Evolutionary conservation across 202 grass and related monocot species (phyloP).

Genomic region (Schoenoplectus tabernaemontani): DNA sequence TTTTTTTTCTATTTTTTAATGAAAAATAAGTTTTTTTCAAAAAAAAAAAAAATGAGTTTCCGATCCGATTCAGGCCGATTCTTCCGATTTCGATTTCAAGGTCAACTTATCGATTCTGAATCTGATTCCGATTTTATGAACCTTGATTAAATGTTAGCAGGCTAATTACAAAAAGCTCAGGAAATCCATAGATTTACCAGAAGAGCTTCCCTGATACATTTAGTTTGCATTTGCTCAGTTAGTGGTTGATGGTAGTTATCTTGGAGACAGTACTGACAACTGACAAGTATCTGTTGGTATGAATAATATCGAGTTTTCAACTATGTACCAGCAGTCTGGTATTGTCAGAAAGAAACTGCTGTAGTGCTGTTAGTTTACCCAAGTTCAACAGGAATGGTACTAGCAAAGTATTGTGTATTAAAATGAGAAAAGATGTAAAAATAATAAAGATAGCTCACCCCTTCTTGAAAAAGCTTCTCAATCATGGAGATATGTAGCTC

Average conservation of each 20-base stretch:
- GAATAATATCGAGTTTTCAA: no score
- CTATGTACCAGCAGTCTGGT: background rate
- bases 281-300: background rate
- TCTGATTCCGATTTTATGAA: no score
- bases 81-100: no score
- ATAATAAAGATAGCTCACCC: slow-evolving; percentile 10
- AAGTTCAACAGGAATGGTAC: background rate
- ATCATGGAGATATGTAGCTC: slow-evolving; percentile 19
- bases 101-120: no score
- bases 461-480: slow-evolving; percentile 25
- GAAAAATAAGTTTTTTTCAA: no score
- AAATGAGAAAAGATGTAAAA: background rate
- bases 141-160: background rate
- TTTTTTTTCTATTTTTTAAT: no score
- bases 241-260: background rate
- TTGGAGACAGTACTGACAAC: background rate
- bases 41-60: no score
- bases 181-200: background rate
- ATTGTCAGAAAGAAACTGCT: background rate
- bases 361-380: background rate
- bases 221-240: background rate
- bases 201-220: background rate
- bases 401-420: background rate
- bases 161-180: background rate
- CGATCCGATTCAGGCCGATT: no score